phyloP scores from a whole-genome alignment of 345 rosid genomes.

The Salix koriyanagi region DNA sequence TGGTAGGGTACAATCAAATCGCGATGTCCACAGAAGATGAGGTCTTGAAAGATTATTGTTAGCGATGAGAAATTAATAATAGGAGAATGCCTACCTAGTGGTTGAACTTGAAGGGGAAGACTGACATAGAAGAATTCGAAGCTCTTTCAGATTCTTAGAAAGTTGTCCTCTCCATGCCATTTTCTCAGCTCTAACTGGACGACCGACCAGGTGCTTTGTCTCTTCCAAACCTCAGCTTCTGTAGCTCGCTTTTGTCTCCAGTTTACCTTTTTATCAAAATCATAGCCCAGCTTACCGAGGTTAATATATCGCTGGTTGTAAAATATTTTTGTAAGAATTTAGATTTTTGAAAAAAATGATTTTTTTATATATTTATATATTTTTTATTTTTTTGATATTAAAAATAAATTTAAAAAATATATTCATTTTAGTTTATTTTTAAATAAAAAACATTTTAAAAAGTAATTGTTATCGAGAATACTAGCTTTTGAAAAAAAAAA shows the following conservation, averaged over 20 bases:
- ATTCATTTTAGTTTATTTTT: too few species aligned
- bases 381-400: too few species aligned
- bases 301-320: too few species aligned
- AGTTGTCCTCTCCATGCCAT: constrained; percentile 37
- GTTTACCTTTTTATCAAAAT: not conserved
- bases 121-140: constrained; percentile 29
- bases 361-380: too few species aligned
- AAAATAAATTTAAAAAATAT: too few species aligned
- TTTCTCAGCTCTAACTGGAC: not conserved
- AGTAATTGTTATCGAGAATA: too few species aligned
- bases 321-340: too few species aligned
- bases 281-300: too few species aligned
- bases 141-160: constrained; percentile 28
- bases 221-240: not conserved
- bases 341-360: too few species aligned
- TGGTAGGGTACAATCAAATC: not conserved
- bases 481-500: too few species aligned
- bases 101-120: constrained; percentile 26
- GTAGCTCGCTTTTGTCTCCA: not conserved
- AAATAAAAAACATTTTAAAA: too few species aligned
- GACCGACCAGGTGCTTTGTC: not conserved
- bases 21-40: not conserved
- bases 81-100: constrained; percentile 13
- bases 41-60: not conserved
- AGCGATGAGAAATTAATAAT: not conserved